Percentiles rank a stretch among this genome's conserved stretches.
phyloP scores from a whole-genome alignment of 1,284 basidiomycete species.

The Pyrrhoderma lamaoense region DNA sequence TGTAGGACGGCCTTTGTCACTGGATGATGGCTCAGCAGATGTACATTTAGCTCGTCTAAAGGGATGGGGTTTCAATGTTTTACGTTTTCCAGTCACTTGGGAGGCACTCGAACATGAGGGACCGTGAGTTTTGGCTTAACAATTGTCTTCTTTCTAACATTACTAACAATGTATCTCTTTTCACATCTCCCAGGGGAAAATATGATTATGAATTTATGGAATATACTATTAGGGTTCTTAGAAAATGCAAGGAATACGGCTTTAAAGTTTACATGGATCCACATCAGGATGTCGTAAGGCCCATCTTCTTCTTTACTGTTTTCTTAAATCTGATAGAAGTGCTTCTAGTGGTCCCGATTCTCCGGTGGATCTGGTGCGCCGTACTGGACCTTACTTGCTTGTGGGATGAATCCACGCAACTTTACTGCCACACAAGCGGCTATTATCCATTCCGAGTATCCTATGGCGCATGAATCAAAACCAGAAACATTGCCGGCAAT shows the following conservation, averaged over 20 bases:
- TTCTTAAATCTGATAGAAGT: neutral
- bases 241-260: slow-evolving; percentile 91
- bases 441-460: slow-evolving; percentile 87
- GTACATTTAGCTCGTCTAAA: slow-evolving; percentile 80
- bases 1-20: slow-evolving; percentile 68
- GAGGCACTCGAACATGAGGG: slow-evolving; percentile 90
- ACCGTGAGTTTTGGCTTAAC: slow-evolving; percentile 58
- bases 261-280: slow-evolving; percentile 95
- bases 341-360: slow-evolving; percentile 87
- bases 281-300: slow-evolving; percentile 87
- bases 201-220: slow-evolving; percentile 93
- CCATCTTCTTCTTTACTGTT: slow-evolving; percentile 9
- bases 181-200: slow-evolving; percentile 53
- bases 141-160: neutral
- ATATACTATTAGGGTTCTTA: slow-evolving; percentile 80
- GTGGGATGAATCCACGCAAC: slow-evolving; percentile 83
- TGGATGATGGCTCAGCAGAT: slow-evolving; percentile 82
- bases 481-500: slow-evolving; percentile 81
- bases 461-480: slow-evolving; percentile 50
- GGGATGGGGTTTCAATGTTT: slow-evolving; percentile 92
- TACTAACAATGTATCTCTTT: neutral
- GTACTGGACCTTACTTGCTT: slow-evolving; percentile 89
- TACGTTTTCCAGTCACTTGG: slow-evolving; percentile 94
- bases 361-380: slow-evolving; percentile 95
- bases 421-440: slow-evolving; percentile 83